These are phyloP conservation scores for Fusarium sp. DNA, from an alignment of 2,329 filamentous ascomycete species.

Conservation along the genomic window DNA sequence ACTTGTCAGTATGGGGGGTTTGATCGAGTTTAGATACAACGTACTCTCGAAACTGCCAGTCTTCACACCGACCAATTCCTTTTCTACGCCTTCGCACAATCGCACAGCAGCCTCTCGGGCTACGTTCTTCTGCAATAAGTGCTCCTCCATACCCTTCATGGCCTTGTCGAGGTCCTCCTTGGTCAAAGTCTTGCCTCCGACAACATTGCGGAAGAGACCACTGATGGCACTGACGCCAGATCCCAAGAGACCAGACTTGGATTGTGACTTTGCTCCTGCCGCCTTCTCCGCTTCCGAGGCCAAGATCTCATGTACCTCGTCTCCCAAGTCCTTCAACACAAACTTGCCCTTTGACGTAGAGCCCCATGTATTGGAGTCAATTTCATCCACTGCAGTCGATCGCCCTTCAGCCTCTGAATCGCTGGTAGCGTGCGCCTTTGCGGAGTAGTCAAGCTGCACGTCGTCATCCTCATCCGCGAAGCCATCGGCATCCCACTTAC, in stretches of 20 bases:
- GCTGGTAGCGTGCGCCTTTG: slow-evolving; percentile 63
- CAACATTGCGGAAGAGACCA: slow-evolving; percentile 91
- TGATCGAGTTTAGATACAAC: slow-evolving; percentile 26
- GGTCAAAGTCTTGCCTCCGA: slow-evolving; percentile 92
- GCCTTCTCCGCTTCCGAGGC: slow-evolving; percentile 75
- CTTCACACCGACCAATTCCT: slow-evolving; percentile 89
- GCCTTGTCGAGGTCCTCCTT: slow-evolving; percentile 91
- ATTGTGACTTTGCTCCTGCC: slow-evolving; percentile 59
- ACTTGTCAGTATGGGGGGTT: slow-evolving; percentile 32
- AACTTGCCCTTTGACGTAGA: slow-evolving; percentile 91
- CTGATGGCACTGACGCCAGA: slow-evolving; percentile 85
- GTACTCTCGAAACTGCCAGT: slow-evolving; percentile 87
- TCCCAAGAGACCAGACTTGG: slow-evolving; percentile 75
- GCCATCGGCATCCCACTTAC: slow-evolving; percentile 93
- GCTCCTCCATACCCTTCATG: slow-evolving; percentile 95
- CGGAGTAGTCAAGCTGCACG: slow-evolving; percentile 90
- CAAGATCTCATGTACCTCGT: slow-evolving; percentile 92
- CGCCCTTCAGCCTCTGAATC: slow-evolving; percentile 67
- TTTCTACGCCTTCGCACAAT: slow-evolving; percentile 90
- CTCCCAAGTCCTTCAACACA: slow-evolving; percentile 90
- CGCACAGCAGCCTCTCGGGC: slow-evolving; percentile 93
- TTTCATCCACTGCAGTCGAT: slow-evolving; percentile 74
- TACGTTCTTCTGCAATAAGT: slow-evolving; percentile 94
- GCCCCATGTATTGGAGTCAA: slow-evolving; percentile 86
- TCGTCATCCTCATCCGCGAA: slow-evolving; percentile 85